Evolutionary conservation across 352 stramenopile genomes (phyloP), one percentile per base, ranked within the genome.

Genomic region (Phytophthora pistaciae): DNA sequence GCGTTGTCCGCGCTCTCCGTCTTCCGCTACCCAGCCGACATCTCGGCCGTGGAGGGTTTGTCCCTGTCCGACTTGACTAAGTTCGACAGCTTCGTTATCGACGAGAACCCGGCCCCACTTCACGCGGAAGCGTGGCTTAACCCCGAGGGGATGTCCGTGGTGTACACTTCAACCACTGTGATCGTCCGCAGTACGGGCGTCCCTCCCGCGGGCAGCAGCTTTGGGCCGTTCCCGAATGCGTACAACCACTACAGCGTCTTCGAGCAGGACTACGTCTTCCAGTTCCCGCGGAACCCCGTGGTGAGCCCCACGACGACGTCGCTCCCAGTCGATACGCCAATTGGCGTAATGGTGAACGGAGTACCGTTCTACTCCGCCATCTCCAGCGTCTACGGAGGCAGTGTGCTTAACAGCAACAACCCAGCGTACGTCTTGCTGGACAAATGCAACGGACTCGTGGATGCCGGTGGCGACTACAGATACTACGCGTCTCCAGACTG

Each of bases 301-400:
- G n/a, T 70, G 5, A 69, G 61, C 7, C 8, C 70, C 2, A 78
- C 46, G 3, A 70, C 64, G 0, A 83, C 79, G 0, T 21, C 71
- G 5, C 63, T 92, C 7, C 77, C 81, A 13, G 25, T 70, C 2
- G 84, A 91, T 58, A 68, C 53, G 1, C 76, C 82, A 0, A 75
- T 94, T 11, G 87, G 85, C 1, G 83, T 94, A 54, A 92, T 93
- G 85, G 40, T 94, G 10, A 91, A 93, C 29, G 87, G 87, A 9
- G 72, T 93, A 0, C 87, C 87, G 1, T 90, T 93, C 68, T 95
- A 84, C 50, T 67, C 78, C 10, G 78, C 66, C 38, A 65, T 61
- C 5, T 89, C 80, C 4, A 46, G 55, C 3, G 36, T 83, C 3
- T 91, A 88, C 38, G 59, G 56, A 11, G 77, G 79, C 1, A 80